A percentile compares a stretch with the other conserved stretches of the same genome.
Evolutionary conservation across 768 basidiomycete species (phyloP).

Genomic region (Lactifluus volemus): DNA sequence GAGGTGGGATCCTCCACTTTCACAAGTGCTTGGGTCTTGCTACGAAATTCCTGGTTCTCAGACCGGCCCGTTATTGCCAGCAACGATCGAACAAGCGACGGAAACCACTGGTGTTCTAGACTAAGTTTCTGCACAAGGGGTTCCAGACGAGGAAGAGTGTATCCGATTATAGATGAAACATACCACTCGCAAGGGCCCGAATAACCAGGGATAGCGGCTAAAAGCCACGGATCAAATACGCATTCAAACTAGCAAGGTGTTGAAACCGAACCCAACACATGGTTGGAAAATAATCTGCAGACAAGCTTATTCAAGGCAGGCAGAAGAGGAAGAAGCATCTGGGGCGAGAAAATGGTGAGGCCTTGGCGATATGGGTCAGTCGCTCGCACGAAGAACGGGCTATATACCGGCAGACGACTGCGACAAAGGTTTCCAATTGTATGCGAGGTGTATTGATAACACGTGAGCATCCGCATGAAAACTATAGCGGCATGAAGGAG

Average conservation of each 20-base stretch:
- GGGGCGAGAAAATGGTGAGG: constrained; percentile 5
- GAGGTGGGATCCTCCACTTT: background rate
- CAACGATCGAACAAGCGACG: constrained; percentile 15
- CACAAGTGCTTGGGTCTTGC: background rate
- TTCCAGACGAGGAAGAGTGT: constrained; percentile 1
- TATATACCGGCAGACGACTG: background rate
- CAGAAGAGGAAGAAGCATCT: constrained; percentile 11
- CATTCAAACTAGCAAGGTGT: background rate
- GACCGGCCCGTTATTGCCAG: constrained; percentile 9
- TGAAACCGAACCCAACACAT: constrained; percentile 15
- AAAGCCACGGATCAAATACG: constrained; percentile 1
- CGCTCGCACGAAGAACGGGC: constrained; percentile 47
- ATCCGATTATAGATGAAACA: constrained; percentile 13
- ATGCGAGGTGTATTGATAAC: constrained; percentile 33
- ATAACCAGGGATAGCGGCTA: constrained; percentile 72
- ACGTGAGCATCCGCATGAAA: constrained; percentile 24
- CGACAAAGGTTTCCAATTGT: constrained; percentile 29
- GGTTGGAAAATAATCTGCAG: constrained; percentile 3
- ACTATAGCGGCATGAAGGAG: constrained; percentile 22
- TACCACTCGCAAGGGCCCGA: constrained; percentile 62
- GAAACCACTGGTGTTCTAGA: constrained; percentile 15
- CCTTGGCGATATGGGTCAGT: constrained; percentile 6
- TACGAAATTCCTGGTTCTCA: background rate
- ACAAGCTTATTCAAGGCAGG: constrained; percentile 12
- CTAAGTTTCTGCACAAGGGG: constrained; percentile 5